Evolutionary conservation across 139 green algal species (phyloP).

Genomic region (Prasinococcaceae sp.): DNA sequence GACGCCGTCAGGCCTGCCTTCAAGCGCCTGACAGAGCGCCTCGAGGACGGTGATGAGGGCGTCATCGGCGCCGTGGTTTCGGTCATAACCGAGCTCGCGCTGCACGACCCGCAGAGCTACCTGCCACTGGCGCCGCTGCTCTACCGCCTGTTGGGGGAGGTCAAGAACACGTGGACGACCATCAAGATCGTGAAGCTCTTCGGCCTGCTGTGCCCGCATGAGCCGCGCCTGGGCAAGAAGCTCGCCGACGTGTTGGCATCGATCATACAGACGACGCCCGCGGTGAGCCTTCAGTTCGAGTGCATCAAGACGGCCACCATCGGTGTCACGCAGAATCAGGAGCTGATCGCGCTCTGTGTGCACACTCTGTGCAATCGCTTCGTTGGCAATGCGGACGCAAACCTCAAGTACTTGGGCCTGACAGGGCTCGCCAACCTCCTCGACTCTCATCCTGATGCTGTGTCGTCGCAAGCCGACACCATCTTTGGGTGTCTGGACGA

Average conservation of each 20-base stretch:
- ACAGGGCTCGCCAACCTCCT: constrained; percentile 12
- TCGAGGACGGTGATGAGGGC: constrained; percentile 25
- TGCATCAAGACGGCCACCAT: constrained; percentile 23
- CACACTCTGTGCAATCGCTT: constrained; percentile 19
- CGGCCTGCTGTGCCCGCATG: constrained; percentile 23
- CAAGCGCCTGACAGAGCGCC: constrained; percentile 8
- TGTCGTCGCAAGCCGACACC: constrained; percentile 12
- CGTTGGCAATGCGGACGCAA: constrained; percentile 24
- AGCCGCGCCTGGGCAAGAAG: constrained; percentile 32
- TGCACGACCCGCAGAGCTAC: constrained; percentile 27
- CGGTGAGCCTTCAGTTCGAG: constrained; percentile 35
- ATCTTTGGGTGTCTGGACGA: constrained; percentile 11
- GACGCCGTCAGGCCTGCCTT: background rate
- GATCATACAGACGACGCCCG: constrained; percentile 26
- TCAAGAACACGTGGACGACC: constrained; percentile 28
- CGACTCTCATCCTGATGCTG: constrained; percentile 6
- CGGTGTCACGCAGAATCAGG: constrained; percentile 17
- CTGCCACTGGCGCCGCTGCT: constrained; percentile 30
- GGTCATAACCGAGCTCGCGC: constrained; percentile 27
- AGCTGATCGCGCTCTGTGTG: constrained; percentile 6
- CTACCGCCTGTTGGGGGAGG: constrained; percentile 22
- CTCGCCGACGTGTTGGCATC: constrained; percentile 20
- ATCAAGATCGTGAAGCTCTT: constrained; percentile 44
- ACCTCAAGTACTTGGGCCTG: constrained; percentile 27
- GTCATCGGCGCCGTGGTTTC: constrained; percentile 25